Evolutionary conservation across 108 stramenopile species (phyloP).

Genomic region (Fistulifera pelliculosa): DNA sequence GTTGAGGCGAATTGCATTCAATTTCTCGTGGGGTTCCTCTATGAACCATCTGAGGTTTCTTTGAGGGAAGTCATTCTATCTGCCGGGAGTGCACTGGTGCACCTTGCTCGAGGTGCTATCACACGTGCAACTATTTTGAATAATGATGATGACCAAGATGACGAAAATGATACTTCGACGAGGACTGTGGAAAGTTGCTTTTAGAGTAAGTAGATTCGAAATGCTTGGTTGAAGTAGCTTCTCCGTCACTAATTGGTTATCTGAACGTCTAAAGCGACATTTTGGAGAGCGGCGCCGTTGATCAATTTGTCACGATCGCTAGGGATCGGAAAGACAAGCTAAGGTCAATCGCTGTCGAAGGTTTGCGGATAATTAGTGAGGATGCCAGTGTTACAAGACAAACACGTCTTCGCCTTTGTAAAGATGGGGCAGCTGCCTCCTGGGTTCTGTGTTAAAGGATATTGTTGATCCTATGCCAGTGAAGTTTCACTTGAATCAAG

Average conservation of each 20-base stretch:
- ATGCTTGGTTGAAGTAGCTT: no score
- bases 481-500: background rate
- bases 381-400: slow-evolving; percentile 30
- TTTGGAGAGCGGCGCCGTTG: slow-evolving; percentile 51
- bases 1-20: slow-evolving; percentile 37
- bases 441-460: slow-evolving; percentile 35
- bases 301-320: slow-evolving; percentile 43
- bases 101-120: slow-evolving; percentile 45
- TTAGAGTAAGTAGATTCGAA: no score
- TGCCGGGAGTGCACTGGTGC: slow-evolving; percentile 46
- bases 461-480: slow-evolving; percentile 3
- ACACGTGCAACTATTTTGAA: slow-evolving; percentile 14
- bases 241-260: background rate
- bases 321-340: slow-evolving; percentile 25
- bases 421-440: slow-evolving; percentile 30
- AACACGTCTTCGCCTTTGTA: slow-evolving; percentile 36
- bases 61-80: slow-evolving; percentile 26
- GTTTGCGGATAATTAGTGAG: slow-evolving; percentile 48
- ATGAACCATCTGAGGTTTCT: slow-evolving; percentile 19
- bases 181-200: background rate
- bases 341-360: slow-evolving; percentile 36
- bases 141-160: slow-evolving; percentile 1
- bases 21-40: slow-evolving; percentile 38
- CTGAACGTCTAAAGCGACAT: slow-evolving; percentile 27
- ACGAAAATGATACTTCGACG: background rate